phyloP scores from a whole-genome alignment of 768 basidiomycete genomes.

The Lactarius sp. region DNA sequence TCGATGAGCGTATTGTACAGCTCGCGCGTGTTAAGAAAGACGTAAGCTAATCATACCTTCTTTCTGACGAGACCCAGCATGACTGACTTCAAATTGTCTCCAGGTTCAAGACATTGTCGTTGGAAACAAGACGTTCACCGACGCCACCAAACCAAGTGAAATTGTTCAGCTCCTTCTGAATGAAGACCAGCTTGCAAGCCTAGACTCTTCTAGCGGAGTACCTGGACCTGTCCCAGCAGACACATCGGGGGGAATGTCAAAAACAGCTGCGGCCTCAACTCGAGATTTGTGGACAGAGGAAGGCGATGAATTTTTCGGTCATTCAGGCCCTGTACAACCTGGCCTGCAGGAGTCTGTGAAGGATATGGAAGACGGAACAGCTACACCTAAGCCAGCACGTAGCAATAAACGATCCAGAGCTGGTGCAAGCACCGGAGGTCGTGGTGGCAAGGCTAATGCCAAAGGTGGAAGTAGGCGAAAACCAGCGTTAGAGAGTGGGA shows the following conservation, averaged over 20 bases:
- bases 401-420: constrained; percentile 36
- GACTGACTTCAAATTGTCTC: constrained; percentile 3
- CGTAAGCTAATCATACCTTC: constrained; percentile 40
- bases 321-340: constrained; percentile 35
- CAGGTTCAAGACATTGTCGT: constrained; percentile 99
- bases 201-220: constrained; percentile 45
- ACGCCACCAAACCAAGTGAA: constrained; percentile 91
- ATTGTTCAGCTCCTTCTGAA: constrained; percentile 93
- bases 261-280: constrained; percentile 37
- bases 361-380: constrained; percentile 27
- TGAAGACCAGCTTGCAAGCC: constrained; percentile 83
- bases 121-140: constrained; percentile 91
- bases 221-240: constrained; percentile 37
- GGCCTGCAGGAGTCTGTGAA: constrained; percentile 26
- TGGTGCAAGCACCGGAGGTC: constrained; percentile 31
- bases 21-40: constrained; percentile 97
- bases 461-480: constrained; percentile 27
- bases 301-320: constrained; percentile 82
- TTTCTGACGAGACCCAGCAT: constrained; percentile 13
- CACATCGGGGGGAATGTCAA: constrained; percentile 32
- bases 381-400: constrained; percentile 29
- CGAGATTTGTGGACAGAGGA: constrained; percentile 84
- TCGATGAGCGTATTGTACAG: constrained; percentile 96
- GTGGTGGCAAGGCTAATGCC: constrained; percentile 34
- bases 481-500: constrained; percentile 24